These are phyloP conservation scores for Linanthus parryae DNA, from an alignment of 148 eudicot species.

Conservation along the genomic window DNA sequence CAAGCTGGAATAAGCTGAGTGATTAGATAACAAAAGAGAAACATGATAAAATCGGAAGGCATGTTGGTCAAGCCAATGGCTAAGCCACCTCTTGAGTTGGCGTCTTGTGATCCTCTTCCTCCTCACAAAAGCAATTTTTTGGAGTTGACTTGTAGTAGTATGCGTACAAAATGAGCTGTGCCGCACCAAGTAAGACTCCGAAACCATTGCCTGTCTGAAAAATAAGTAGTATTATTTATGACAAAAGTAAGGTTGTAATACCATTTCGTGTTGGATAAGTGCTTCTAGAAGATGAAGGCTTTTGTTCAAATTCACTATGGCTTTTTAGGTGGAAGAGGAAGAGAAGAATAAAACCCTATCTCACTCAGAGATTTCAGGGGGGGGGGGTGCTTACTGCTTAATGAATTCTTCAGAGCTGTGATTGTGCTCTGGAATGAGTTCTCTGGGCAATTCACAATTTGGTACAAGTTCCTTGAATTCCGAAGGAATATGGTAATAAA, in stretches of 20 bases:
- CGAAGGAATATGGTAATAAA: too few species aligned
- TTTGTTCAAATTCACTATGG: not conserved
- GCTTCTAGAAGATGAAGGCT: too few species aligned
- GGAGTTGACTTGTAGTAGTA: constrained; percentile 29
- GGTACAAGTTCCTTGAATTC: too few species aligned
- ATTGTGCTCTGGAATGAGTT: too few species aligned
- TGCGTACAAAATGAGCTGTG: constrained; percentile 37
- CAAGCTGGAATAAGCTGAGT: too few species aligned
- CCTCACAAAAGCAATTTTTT: not conserved
- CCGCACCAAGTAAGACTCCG: constrained; percentile 34
- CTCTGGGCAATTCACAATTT: too few species aligned
- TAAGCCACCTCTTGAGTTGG: constrained; percentile 9
- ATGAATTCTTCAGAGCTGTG: too few species aligned
- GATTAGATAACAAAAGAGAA: too few species aligned
- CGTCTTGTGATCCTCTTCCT: constrained; percentile 20
- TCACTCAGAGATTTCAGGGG: too few species aligned
- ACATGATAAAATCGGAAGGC: too few species aligned
- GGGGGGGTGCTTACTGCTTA: not conserved
- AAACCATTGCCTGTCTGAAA: constrained; percentile 39
- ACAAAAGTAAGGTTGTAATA: not conserved
- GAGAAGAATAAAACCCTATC: too few species aligned
- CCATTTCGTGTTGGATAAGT: not conserved
- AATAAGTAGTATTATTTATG: not conserved
- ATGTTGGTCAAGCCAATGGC: too few species aligned
- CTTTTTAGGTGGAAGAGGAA: not conserved